Percentiles rank a stretch among this genome's conserved stretches.
phyloP scores from a whole-genome alignment of 1,139 yeast species.

The Komagataea norvegica region DNA sequence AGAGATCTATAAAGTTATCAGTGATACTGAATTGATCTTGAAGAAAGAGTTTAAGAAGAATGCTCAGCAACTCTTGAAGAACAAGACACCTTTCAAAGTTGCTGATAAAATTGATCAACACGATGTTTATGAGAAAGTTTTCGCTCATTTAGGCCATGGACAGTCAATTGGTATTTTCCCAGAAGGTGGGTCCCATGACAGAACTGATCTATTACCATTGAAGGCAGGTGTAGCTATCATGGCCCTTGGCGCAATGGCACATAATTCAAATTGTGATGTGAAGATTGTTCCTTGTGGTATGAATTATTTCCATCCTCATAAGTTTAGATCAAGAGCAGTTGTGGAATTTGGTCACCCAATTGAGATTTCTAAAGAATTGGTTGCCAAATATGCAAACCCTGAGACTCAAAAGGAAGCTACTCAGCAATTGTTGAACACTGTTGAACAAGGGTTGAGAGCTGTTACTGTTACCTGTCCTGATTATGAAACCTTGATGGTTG shows the following conservation, averaged over 20 bases:
- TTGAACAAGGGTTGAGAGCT: slow-evolving; percentile 73
- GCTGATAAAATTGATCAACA: slow-evolving; percentile 87
- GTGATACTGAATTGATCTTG: slow-evolving; percentile 70
- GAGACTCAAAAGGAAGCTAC: slow-evolving; percentile 72
- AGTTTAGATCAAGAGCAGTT: slow-evolving; percentile 90
- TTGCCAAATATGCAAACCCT: slow-evolving; percentile 57
- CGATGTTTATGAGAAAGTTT: slow-evolving; percentile 74
- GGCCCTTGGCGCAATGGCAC: slow-evolving; percentile 90
- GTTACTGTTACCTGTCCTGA: slow-evolving; percentile 93
- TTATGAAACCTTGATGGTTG: slow-evolving; percentile 85
- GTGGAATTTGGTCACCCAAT: slow-evolving; percentile 92
- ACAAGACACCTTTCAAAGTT: slow-evolving; percentile 61
- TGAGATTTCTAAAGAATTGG: slow-evolving; percentile 58
- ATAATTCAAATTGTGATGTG: slow-evolving; percentile 65
- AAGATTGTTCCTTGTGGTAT: slow-evolving; percentile 93
- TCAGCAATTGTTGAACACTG: slow-evolving; percentile 59
- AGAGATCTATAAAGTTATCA: slow-evolving; percentile 61
- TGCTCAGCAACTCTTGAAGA: slow-evolving; percentile 36
- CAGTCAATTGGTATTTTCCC: slow-evolving; percentile 94
- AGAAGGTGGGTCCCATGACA: slow-evolving; percentile 95
- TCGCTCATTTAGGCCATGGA: slow-evolving; percentile 72
- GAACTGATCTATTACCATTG: slow-evolving; percentile 83
- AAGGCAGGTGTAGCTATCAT: slow-evolving; percentile 97
- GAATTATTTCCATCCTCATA: slow-evolving; percentile 96
- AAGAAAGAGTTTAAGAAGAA: slow-evolving; percentile 64